phyloP scores from a whole-genome alignment of 345 rosid genomes.

The Viola odorata region DNA sequence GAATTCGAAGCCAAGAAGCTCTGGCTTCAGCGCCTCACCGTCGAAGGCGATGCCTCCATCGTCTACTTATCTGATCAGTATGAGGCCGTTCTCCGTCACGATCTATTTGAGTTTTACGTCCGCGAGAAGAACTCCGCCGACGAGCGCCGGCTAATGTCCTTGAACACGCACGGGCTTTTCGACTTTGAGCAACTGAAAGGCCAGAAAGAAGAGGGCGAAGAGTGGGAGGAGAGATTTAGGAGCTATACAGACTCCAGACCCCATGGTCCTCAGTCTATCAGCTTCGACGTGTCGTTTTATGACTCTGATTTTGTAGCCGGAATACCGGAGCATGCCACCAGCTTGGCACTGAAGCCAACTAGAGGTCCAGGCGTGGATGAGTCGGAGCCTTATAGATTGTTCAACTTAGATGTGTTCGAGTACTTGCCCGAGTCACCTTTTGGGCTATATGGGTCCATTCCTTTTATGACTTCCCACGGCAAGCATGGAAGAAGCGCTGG shows the following conservation, averaged over 20 bases:
- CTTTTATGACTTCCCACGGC: conserved; percentile 88
- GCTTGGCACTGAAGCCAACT: conserved; percentile 80
- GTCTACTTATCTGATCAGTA: conserved; percentile 54
- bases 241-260: conserved; percentile 80
- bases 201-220: conserved; percentile 44
- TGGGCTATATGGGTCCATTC: conserved; percentile 91
- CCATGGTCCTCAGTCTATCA: conserved; percentile 84
- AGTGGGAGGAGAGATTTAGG: conserved; percentile 89
- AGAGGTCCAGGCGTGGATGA: conserved; percentile 81
- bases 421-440: conserved; percentile 85
- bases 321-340: conserved; percentile 86
- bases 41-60: conserved; percentile 61
- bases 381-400: conserved; percentile 87
- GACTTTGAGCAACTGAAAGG: conserved; percentile 81
- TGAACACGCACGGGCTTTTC: conserved; percentile 77
- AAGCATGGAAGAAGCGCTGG: conserved; percentile 66
- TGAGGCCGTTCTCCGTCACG: conserved; percentile 81
- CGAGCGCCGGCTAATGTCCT: conserved; percentile 48
- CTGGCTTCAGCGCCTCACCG: conserved; percentile 51
- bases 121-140: conserved; percentile 43
- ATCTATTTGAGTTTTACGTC: conserved; percentile 78
- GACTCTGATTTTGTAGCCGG: conserved; percentile 82
- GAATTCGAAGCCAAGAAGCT: conserved; percentile 67
- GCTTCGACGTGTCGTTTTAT: conserved; percentile 89
- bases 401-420: conserved; percentile 93